phyloP scores from a whole-genome alignment of 2,329 filamentous ascomycete genomes.

The Sclerotinia subarctica region DNA sequence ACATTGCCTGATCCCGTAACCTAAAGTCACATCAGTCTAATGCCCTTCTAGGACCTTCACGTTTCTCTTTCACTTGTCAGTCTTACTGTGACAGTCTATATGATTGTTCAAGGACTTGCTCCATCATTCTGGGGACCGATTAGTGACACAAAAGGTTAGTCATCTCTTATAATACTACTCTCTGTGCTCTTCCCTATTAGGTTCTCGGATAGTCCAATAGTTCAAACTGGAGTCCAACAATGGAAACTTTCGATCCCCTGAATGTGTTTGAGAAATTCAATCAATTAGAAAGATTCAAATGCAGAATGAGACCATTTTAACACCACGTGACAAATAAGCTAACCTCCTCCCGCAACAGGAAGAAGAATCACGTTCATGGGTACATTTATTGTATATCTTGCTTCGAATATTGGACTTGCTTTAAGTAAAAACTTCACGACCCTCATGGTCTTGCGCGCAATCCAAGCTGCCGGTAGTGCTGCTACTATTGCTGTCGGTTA shows the following conservation, averaged over 20 bases:
- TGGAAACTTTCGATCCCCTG: too few relatives aligned
- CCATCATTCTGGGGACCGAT: conserved; percentile 46
- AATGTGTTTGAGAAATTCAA: too few relatives aligned
- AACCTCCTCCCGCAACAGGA: not conserved
- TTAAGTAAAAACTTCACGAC: conserved; percentile 44
- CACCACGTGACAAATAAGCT: not conserved
- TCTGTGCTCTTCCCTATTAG: not conserved
- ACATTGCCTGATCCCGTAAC: not conserved
- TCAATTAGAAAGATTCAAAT: too few relatives aligned
- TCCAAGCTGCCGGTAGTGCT: conserved; percentile 48
- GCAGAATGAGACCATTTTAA: too few relatives aligned
- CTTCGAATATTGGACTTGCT: conserved; percentile 47
- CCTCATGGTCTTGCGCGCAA: conserved; percentile 45
- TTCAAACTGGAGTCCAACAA: too few relatives aligned
- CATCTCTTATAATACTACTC: not conserved
- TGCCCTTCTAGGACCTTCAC: conserved; percentile 4
- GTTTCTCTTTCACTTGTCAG: conserved; percentile 34
- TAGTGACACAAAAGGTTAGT: conserved; percentile 33
- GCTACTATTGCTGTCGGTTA: conserved; percentile 48
- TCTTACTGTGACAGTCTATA: conserved; percentile 47
- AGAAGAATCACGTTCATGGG: conserved; percentile 14
- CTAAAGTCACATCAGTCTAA: not conserved
- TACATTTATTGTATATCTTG: conserved; percentile 47
- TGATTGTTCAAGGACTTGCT: conserved; percentile 50
- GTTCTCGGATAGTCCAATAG: too few relatives aligned